A percentile compares a stretch with the other conserved stretches of the same genome.
phyloP scores from a whole-genome alignment of 2,329 filamentous ascomycete species.

The Colletotrichum tamarilloi region DNA sequence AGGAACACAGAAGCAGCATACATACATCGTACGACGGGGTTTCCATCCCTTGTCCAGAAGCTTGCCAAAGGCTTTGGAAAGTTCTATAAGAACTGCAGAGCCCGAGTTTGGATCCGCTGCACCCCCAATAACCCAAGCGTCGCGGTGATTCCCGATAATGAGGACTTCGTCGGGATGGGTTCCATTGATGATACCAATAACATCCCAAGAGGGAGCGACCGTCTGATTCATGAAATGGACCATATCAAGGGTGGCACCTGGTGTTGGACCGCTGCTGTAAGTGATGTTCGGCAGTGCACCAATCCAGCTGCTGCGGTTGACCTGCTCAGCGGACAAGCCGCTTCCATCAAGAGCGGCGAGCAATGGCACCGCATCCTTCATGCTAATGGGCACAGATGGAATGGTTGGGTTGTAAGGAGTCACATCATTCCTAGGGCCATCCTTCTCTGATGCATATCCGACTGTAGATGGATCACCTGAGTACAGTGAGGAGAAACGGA shows the following conservation, averaged over 20 bases:
- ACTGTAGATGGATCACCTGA: constrained; percentile 22
- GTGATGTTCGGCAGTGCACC: constrained; percentile 24
- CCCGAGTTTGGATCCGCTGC: constrained; percentile 64
- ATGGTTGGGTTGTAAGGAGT: constrained; percentile 23
- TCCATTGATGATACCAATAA: constrained; percentile 53
- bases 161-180: constrained; percentile 54
- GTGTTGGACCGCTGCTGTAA: constrained; percentile 21
- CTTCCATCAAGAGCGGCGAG: constrained; percentile 16
- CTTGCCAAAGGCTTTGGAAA: constrained; percentile 60
- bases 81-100: constrained; percentile 59
- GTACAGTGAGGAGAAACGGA: constrained; percentile 22
- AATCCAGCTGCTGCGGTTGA: constrained; percentile 21
- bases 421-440: constrained; percentile 18
- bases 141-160: constrained; percentile 63
- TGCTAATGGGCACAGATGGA: constrained; percentile 19
- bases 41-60: constrained; percentile 61
- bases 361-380: constrained; percentile 17
- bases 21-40: constrained; percentile 55
- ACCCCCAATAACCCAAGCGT: constrained; percentile 65
- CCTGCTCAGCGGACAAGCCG: constrained; percentile 10
- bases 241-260: constrained; percentile 21
- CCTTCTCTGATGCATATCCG: constrained; percentile 22
- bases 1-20: too few species aligned
- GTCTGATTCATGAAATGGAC: constrained; percentile 29
- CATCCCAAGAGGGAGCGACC: constrained; percentile 39